Percentiles rank a stretch among this genome's conserved stretches.
Evolutionary conservation across 2,329 filamentous ascomycete species (phyloP).

Genomic region (Cryphonectria naterciae): DNA sequence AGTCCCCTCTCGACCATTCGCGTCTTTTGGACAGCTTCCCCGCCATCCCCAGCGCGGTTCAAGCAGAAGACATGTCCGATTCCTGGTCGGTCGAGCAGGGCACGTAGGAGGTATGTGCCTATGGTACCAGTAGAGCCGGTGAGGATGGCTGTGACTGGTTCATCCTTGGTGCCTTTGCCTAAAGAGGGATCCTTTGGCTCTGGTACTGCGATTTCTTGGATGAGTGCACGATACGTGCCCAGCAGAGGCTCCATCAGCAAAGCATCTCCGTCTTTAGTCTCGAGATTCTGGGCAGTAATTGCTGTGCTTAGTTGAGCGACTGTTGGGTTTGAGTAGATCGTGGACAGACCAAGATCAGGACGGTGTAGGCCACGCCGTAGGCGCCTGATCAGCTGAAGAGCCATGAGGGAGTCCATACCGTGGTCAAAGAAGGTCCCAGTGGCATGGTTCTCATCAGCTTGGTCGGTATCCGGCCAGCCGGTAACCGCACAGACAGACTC

Average conservation of each 20-base stretch:
- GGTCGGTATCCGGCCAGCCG: slow-evolving; percentile 20
- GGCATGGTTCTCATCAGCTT: neutral
- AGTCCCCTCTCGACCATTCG: slow-evolving; percentile 15
- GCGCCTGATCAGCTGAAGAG: slow-evolving; percentile 30
- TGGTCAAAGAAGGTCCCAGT: slow-evolving; percentile 29
- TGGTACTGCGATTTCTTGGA: slow-evolving; percentile 8
- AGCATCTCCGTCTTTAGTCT: slow-evolving; percentile 25
- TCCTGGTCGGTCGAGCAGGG: slow-evolving; percentile 15
- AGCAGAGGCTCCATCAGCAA: slow-evolving; percentile 30
- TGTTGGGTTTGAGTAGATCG: slow-evolving; percentile 16
- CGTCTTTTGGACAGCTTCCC: neutral
- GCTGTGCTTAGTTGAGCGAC: neutral
- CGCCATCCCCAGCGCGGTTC: slow-evolving; percentile 15
- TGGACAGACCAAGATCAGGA: slow-evolving; percentile 5
- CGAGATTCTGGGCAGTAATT: neutral
- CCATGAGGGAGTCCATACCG: slow-evolving; percentile 33
- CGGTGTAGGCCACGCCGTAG: slow-evolving; percentile 13
- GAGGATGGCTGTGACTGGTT: slow-evolving; percentile 9
- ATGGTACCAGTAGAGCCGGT: slow-evolving; percentile 38
- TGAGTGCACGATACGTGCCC: slow-evolving; percentile 15
- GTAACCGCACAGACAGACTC: neutral
- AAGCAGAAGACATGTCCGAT: slow-evolving; percentile 11
- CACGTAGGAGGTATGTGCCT: slow-evolving; percentile 15
- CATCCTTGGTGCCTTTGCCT: neutral
- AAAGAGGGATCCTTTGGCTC: neutral